Evolutionary conservation across 371 early-diverging fungal species (phyloP).

Genomic region (Circinella umbellata): DNA sequence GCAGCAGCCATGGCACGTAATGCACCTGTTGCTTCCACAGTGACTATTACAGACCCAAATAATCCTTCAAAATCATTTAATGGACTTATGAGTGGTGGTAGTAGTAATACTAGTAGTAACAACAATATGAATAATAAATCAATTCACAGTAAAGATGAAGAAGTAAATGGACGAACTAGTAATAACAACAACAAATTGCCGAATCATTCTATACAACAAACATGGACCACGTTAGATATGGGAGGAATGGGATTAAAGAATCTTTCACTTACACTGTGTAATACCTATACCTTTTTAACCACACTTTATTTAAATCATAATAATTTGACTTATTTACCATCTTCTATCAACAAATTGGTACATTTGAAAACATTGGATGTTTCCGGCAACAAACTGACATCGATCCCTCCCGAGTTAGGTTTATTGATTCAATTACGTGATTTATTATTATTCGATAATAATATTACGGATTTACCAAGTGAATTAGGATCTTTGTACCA

Average conservation of each 20-base stretch:
- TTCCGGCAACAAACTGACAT: constrained; percentile 91
- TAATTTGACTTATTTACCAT: constrained; percentile 77
- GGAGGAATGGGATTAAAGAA: constrained; percentile 93
- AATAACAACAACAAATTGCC: constrained; percentile 6
- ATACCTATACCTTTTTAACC: constrained; percentile 79
- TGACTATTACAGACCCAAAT: constrained; percentile 70
- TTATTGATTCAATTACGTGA: constrained; percentile 84
- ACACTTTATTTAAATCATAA: constrained; percentile 94
- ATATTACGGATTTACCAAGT: constrained; percentile 83
- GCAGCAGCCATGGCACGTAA: constrained; percentile 69
- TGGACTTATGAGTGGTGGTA: constrained; percentile 32
- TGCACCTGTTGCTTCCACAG: constrained; percentile 53
- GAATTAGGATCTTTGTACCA: constrained; percentile 95
- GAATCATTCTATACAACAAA: constrained; percentile 9
- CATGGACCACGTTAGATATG: constrained; percentile 87
- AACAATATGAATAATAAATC: too few species aligned
- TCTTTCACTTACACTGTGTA: constrained; percentile 76
- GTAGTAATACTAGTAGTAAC: neutral
- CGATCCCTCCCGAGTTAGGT: constrained; percentile 94
- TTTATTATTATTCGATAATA: constrained; percentile 93
- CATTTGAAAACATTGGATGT: constrained; percentile 79
- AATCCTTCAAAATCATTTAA: constrained; percentile 55
- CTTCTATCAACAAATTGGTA: constrained; percentile 72
- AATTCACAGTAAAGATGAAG: neutral
- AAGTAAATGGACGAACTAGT: constrained; percentile 7